Evolutionary conservation across 805 yeast genomes (phyloP), one percentile per base, ranked within the genome.

Genomic region (Wickerhamomyces xylosicus): DNA sequence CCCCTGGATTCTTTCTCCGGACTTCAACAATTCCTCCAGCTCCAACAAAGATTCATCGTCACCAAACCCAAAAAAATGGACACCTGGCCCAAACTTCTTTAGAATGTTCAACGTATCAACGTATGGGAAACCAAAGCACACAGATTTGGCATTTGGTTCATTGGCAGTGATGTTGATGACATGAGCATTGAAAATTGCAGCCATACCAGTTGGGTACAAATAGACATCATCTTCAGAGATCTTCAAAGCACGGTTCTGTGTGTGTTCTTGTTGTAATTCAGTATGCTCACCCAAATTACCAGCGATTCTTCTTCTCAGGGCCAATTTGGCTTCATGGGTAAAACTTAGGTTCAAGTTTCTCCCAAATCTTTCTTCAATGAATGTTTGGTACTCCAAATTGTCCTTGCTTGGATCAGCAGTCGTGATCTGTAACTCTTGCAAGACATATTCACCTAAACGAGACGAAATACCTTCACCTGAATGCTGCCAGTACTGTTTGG

Each of bases 391-490:
- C 53, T 81, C 90, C 41, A 67, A 66, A 41, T 65, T 72, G 33
- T 56, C 48, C 37, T 50, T 53, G 18, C 48, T 45, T 9, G 45
- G 37, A 17, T 53, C 49, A 21, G 47, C 58, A 47, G 62, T 61
- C 37, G 61, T 56, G 45, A 58, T 50, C 54, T 70, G 49, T 50
- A 82, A 61, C 54, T 77, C 85, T 43, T 74, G 76, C 42, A 82
- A 59, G 36, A 84, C 77, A 52, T 85, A 92, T 58, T 89, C 96
- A 1, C 87, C 97, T 56, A 79, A 63, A 50, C 97, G 68, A 28
- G 95, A 85, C 14, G 95, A 85, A 20, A 92, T 74, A n/a, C 96
- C 95, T 59, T 90, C 97, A 20, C 99, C 99, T 0, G 95, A 67
- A 53, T 89, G 96, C 58, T 90, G 97, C 98, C 98, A 92, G 62